These are phyloP conservation scores for Alternaria dauci DNA, from an alignment of 2,329 filamentous ascomycete genomes.

Conservation along the genomic window DNA sequence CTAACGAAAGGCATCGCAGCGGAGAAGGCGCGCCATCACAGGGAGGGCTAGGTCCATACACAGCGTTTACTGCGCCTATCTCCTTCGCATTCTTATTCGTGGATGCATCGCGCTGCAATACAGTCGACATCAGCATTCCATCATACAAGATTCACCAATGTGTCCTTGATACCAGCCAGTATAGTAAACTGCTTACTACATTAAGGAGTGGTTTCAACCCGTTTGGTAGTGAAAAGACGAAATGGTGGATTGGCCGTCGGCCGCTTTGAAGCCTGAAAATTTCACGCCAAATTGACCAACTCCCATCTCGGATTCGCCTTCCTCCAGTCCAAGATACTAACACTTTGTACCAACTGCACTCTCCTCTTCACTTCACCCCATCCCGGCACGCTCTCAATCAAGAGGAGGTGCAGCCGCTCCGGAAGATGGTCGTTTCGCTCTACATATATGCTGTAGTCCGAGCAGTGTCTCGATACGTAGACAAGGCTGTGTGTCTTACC, in stretches of 20 bases:
- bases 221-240: too few relatives aligned
- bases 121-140: too few relatives aligned
- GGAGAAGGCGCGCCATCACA: too few relatives aligned
- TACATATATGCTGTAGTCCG: background rate
- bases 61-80: background rate
- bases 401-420: background rate
- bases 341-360: background rate
- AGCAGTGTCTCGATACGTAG: constrained; percentile 8
- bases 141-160: too few relatives aligned
- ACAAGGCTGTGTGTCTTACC: background rate
- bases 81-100: too few relatives aligned
- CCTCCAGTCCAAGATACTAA: background rate
- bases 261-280: fast-evolving
- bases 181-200: too few relatives aligned
- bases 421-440: background rate
- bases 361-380: constrained; percentile 4
- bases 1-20: too few relatives aligned
- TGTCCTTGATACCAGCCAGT: too few relatives aligned
- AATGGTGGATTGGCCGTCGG: background rate
- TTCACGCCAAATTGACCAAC: background rate
- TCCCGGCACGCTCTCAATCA: constrained; percentile 7
- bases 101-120: too few relatives aligned
- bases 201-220: too few relatives aligned
- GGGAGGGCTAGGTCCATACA: background rate
- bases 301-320: background rate